These are phyloP conservation scores for Cyclotella kingstonii DNA, from an alignment of 108 stramenopile genomes.

Conservation along the genomic window DNA sequence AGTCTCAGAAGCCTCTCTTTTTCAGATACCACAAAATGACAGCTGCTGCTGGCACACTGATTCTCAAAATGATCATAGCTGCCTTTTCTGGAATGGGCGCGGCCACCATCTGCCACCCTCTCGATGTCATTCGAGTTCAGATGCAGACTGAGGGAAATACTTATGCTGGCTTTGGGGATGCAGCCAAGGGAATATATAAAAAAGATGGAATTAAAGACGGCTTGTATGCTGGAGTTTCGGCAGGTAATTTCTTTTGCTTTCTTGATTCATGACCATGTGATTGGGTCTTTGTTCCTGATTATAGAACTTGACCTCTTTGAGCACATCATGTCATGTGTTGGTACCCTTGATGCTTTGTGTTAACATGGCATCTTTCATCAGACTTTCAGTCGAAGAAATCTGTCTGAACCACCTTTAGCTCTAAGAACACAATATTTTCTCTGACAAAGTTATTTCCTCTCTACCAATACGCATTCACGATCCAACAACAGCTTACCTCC, in stretches of 20 bases:
- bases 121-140: slow-evolving; percentile 72
- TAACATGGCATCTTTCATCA: no score
- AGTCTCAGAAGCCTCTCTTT: no score
- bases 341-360: no score
- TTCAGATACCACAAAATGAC: slow-evolving; percentile 22
- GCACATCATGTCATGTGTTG: no score
- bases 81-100: slow-evolving; percentile 75
- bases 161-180: slow-evolving; percentile 39
- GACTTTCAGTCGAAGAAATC: no score
- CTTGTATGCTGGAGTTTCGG: slow-evolving; percentile 66
- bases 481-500: slow-evolving; percentile 43
- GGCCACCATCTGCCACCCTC: slow-evolving; percentile 72
- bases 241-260: slow-evolving; percentile 7
- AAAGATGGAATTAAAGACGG: slow-evolving; percentile 51
- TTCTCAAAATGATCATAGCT: slow-evolving; percentile 61
- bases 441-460: no score
- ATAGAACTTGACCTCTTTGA: background rate
- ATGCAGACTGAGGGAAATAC: slow-evolving; percentile 66
- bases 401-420: no score
- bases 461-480: background rate
- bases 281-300: no score
- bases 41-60: slow-evolving; percentile 36
- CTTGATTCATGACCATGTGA: no score
- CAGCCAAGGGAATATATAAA: slow-evolving; percentile 39
- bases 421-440: no score